Conservation (phyloP, 192 early-diverging fungal species). For the Globomyces pollinis-pini region DNA sequence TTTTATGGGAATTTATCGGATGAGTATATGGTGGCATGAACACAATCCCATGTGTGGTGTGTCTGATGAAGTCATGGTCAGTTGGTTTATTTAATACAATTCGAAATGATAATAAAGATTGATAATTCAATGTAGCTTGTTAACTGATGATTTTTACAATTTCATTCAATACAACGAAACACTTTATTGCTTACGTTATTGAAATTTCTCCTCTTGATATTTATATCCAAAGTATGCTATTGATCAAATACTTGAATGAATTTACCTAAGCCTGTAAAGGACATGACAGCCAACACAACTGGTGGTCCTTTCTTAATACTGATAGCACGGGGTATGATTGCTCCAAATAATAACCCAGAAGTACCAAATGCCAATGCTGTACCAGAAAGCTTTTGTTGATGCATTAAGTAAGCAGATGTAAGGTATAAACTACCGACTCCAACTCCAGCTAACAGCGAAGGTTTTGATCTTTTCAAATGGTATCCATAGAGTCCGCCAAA, state of each 20-base stretch:
- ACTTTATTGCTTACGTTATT: too few species aligned
- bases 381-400: constrained; percentile 36
- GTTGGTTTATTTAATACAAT: constrained; percentile 4
- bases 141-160: too few species aligned
- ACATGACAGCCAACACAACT: constrained; percentile 17
- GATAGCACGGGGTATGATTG: constrained; percentile 37
- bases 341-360: constrained; percentile 25
- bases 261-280: too few species aligned
- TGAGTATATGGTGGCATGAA: constrained; percentile 14
- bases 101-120: too few species aligned
- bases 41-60: constrained; percentile 1
- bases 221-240: too few species aligned
- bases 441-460: constrained; percentile 44
- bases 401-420: constrained; percentile 38
- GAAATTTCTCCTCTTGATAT: too few species aligned
- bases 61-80: constrained; percentile 5
- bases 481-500: constrained; percentile 43
- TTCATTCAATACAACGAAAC: too few species aligned
- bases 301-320: constrained; percentile 27
- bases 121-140: too few species aligned
- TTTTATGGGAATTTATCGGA: constrained; percentile 50
- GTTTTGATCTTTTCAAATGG: constrained; percentile 19
- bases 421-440: constrained; percentile 32
- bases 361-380: constrained; percentile 37
- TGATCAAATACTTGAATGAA: too few species aligned